Conservation (phyloP, 768 basidiomycete genomes). For the Rubroboletus pulcherrimus region DNA sequence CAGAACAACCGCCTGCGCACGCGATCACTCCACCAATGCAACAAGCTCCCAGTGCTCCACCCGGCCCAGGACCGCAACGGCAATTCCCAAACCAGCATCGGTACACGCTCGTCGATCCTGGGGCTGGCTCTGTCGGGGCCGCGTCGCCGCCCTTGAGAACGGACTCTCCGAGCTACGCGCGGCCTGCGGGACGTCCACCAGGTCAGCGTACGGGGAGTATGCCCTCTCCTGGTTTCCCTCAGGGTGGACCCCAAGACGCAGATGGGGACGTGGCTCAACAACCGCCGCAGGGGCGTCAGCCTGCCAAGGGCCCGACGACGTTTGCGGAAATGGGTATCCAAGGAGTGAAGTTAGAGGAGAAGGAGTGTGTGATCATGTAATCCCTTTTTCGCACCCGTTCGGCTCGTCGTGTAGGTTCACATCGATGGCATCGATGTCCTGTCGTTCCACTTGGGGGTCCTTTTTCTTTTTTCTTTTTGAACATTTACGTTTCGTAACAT, state of each 20-base stretch:
- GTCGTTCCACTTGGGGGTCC: background rate
- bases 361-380: conserved; percentile 89
- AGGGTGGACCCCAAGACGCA: background rate
- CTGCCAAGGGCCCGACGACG: conserved; percentile 55
- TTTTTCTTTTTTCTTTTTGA: background rate
- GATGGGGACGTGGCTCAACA: conserved; percentile 5
- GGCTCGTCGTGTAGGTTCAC: background rate
- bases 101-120: conserved; percentile 47
- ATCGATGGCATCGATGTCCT: background rate
- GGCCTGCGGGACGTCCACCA: conserved; percentile 31
- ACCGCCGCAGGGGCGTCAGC: conserved; percentile 3
- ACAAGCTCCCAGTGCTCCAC: background rate
- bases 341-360: conserved; percentile 70
- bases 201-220: conserved; percentile 25
- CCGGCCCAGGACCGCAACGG: conserved; percentile 4
- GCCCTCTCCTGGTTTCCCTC: conserved; percentile 13
- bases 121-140: conserved; percentile 10
- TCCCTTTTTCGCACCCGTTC: background rate
- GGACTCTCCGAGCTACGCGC: conserved; percentile 25
- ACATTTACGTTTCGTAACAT: too few species aligned
- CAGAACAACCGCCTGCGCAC: conserved; percentile 9
- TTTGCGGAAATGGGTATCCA: conserved; percentile 95
- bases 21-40: conserved; percentile 2
- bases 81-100: conserved; percentile 40
- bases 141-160: conserved; percentile 14